These are phyloP conservation scores for Eucalyptus erythrocorys DNA, from an alignment of 345 rosid species.

Conservation along the genomic window DNA sequence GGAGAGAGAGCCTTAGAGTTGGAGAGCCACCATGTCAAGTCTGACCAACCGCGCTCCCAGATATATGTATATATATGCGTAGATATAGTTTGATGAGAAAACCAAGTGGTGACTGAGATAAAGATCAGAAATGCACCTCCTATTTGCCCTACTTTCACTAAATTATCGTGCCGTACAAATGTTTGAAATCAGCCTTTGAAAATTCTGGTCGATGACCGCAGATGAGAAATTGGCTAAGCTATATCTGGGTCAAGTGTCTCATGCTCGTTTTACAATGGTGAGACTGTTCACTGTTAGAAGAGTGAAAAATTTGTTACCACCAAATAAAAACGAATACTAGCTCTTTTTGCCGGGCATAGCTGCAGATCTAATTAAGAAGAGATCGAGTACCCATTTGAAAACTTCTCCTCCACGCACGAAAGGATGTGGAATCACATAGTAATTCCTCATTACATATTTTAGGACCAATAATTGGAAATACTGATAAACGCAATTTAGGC, in stretches of 20 bases:
- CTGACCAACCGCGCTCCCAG: no score
- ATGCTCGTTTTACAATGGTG: background rate
- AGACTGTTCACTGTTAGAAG: background rate
- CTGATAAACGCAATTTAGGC: no score
- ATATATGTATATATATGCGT: no score
- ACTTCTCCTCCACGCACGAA: background rate
- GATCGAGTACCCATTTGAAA: background rate
- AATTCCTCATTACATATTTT: no score
- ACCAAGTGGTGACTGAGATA: background rate
- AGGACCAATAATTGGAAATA: no score
- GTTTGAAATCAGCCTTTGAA: background rate
- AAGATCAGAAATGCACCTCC: background rate
- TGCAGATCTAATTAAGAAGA: background rate
- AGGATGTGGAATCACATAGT: no score
- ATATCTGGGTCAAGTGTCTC: background rate
- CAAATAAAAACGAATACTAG: background rate
- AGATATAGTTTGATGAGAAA: no score
- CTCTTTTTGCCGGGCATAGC: background rate
- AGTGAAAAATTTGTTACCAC: background rate
- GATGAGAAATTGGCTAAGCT: background rate
- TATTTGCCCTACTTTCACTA: no score
- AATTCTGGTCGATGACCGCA: background rate
- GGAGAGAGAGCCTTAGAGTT: no score
- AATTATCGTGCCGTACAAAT: background rate
- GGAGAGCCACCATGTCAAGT: no score